phyloP scores from a whole-genome alignment of 345 rosid genomes.

The Geranium brycei region DNA sequence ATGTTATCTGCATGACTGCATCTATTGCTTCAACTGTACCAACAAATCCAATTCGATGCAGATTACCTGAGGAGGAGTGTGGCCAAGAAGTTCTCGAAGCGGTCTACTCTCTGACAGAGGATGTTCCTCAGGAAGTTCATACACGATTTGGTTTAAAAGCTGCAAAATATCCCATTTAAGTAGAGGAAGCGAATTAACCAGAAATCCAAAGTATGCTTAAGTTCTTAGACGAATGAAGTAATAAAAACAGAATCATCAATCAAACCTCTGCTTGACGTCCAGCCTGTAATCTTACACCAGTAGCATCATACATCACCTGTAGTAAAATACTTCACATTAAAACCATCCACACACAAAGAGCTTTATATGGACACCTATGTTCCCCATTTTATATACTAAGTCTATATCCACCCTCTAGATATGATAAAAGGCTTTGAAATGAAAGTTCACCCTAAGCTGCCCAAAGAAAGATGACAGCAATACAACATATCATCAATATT shows the following conservation, averaged over 20 bases:
- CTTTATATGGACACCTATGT: not conserved
- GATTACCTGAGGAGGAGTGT: slow-evolving; percentile 82
- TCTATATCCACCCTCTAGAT: not conserved
- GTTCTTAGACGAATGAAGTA: not conserved
- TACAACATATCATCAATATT: no score
- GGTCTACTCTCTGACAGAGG: slow-evolving; percentile 90
- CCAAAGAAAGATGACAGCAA: no score
- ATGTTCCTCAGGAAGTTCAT: slow-evolving; percentile 88
- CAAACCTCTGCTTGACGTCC: slow-evolving; percentile 97
- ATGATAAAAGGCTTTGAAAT: not conserved
- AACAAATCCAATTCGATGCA: not conserved
- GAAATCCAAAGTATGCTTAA: not conserved
- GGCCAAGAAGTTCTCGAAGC: slow-evolving; percentile 84
- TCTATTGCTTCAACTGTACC: not conserved
- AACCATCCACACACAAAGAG: not conserved
- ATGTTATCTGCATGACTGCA: no score
- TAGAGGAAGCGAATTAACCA: not conserved
- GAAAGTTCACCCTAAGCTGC: not conserved
- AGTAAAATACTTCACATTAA: slow-evolving; percentile 10
- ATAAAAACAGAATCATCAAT: not conserved
- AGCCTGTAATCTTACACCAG: slow-evolving; percentile 86
- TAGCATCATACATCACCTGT: slow-evolving; percentile 96
- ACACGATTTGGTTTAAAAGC: slow-evolving; percentile 94
- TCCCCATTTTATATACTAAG: no score
- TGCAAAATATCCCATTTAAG: slow-evolving; percentile 13